phyloP scores from a whole-genome alignment of 1,284 basidiomycete genomes.

The Ceratobasidium sp. region DNA sequence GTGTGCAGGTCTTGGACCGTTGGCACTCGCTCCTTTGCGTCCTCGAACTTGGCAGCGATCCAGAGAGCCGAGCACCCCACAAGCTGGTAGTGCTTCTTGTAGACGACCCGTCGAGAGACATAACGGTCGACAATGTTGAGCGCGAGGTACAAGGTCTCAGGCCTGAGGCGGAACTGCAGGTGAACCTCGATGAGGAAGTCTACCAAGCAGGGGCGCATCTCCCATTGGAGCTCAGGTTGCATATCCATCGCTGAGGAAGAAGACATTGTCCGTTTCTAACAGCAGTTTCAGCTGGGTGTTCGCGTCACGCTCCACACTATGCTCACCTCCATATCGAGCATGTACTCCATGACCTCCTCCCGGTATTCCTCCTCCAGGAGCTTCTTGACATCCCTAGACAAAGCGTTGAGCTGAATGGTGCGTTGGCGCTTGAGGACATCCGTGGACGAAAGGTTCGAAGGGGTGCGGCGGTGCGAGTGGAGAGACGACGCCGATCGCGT shows the following conservation, averaged over 20 bases:
- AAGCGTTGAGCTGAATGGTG: conserved; percentile 46
- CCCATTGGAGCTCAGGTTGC: conserved; percentile 96
- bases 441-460: conserved; percentile 40
- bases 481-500: conserved; percentile 28
- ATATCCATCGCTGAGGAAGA: conserved; percentile 96
- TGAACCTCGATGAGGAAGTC: conserved; percentile 99
- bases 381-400: conserved; percentile 55
- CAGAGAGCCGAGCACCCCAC: conserved; percentile 98
- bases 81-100: conserved; percentile 99
- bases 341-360: conserved; percentile 91
- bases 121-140: conserved; percentile 99
- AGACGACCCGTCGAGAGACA: conserved; percentile 97
- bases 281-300: conserved; percentile 44
- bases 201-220: conserved; percentile 99
- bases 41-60: conserved; percentile 99
- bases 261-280: conserved; percentile 84
- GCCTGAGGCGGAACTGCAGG: conserved; percentile 94
- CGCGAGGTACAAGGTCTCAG: conserved; percentile 97
- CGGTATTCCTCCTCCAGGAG: conserved; percentile 91
- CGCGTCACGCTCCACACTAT: conserved; percentile 41
- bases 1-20: conserved; percentile 92
- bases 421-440: conserved; percentile 42
- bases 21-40: conserved; percentile 97
- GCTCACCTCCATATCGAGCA: conserved; percentile 98
- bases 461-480: conserved; percentile 21